A percentile compares a stretch with the other conserved stretches of the same genome.
Evolutionary conservation across 1,139 yeast genomes (phyloP).

Genomic region (Nakaseomyces delphensis): DNA sequence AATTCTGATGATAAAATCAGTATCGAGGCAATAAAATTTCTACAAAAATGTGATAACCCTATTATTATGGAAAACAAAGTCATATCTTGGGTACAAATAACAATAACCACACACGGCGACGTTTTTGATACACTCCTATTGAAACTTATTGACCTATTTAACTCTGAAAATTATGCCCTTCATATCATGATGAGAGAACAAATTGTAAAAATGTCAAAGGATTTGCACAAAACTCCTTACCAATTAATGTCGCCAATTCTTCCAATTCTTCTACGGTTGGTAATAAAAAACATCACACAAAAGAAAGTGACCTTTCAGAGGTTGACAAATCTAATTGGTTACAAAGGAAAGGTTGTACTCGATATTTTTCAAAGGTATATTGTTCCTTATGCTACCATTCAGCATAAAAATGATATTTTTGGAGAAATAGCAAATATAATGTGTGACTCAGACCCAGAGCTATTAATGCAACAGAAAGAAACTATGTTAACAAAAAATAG

Average conservation of each 20-base stretch:
- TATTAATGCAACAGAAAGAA: conserved; percentile 19
- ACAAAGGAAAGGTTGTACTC: conserved; percentile 53
- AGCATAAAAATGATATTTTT: conserved; percentile 53
- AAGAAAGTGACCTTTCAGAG: conserved; percentile 49
- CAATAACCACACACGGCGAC: conserved; percentile 26
- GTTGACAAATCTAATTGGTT: conserved; percentile 57
- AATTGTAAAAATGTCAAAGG: conserved; percentile 33
- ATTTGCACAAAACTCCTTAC: conserved; percentile 48
- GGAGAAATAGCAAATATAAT: conserved; percentile 44
- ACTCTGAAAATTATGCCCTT: conserved; percentile 25
- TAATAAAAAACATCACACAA: conserved; percentile 44
- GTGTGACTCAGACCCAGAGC: conserved; percentile 20
- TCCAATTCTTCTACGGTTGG: conserved; percentile 60
- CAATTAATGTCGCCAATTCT: conserved; percentile 71
- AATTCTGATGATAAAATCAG: conserved; percentile 25
- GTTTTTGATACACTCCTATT: conserved; percentile 27
- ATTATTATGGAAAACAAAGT: conserved; percentile 21
- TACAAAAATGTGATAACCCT: conserved; percentile 17
- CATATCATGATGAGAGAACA: conserved; percentile 29
- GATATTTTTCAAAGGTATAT: conserved; percentile 64
- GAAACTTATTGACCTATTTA: conserved; percentile 28
- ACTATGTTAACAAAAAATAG: conserved; percentile 25
- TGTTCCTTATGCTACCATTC: conserved; percentile 64
- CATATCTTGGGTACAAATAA: conserved; percentile 27
- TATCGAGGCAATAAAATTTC: conserved; percentile 18